phyloP scores from a whole-genome alignment of 2,329 filamentous ascomycete genomes.

The Amesomyces nigricolor region DNA sequence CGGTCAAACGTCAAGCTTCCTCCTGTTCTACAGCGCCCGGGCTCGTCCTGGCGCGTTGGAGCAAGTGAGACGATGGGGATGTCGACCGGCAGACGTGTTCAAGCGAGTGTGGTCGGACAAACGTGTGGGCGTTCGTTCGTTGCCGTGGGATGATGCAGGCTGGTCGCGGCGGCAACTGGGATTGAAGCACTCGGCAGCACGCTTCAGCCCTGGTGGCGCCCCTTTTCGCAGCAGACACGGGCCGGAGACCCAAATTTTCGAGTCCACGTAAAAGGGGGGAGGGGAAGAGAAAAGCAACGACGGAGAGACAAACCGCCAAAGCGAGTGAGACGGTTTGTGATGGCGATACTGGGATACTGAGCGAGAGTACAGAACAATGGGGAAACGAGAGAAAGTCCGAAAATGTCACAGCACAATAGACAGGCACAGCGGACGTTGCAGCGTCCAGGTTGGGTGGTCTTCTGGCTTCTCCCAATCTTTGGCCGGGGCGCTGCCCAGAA shows the following conservation, averaged over 20 bases:
- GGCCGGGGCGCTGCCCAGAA: constrained; percentile 18
- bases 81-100: constrained; percentile 3
- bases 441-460: constrained; percentile 1
- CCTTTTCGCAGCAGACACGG: constrained; percentile 16
- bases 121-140: constrained; percentile 3
- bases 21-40: background rate
- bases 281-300: constrained; percentile 31
- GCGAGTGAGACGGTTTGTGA: constrained; percentile 47
- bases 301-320: constrained; percentile 44
- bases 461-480: background rate
- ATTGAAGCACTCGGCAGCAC: constrained; percentile 9
- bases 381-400: constrained; percentile 13
- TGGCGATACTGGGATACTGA: constrained; percentile 8
- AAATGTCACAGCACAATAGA: background rate
- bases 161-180: constrained; percentile 28
- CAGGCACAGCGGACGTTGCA: constrained; percentile 13
- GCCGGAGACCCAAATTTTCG: constrained; percentile 10
- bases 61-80: background rate
- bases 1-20: background rate
- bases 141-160: constrained; percentile 18
- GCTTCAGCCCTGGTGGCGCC: constrained; percentile 6
- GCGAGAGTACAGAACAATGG: constrained; percentile 2
- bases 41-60: background rate
- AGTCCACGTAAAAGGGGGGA: background rate
- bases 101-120: constrained; percentile 15